Conservation (phyloP, 345 rosid species). For the Lumnitzera racemosa region DNA sequence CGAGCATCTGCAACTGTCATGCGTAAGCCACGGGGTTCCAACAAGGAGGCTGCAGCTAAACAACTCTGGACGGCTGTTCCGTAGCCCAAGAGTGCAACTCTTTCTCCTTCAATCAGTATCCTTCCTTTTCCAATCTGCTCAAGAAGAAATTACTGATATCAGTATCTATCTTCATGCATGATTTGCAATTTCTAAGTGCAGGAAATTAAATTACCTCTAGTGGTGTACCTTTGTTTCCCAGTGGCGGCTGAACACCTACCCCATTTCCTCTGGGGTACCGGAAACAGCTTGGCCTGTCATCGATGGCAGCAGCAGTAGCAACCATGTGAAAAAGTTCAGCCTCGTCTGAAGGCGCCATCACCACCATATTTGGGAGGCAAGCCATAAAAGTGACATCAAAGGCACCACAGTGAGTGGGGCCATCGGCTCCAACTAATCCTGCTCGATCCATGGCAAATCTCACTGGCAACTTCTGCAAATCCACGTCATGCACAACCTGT, state of each 20-base stretch:
- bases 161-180: neutral
- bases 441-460: slow-evolving; percentile 99
- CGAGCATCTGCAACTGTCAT: slow-evolving; percentile 86
- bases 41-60: slow-evolving; percentile 58
- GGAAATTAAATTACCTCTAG: slow-evolving; percentile 44
- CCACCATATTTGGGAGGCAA: slow-evolving; percentile 98
- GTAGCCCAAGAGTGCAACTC: slow-evolving; percentile 83
- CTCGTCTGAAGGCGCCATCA: slow-evolving; percentile 98
- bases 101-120: slow-evolving; percentile 72
- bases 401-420: slow-evolving; percentile 96
- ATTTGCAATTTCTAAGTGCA: neutral
- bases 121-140: slow-evolving; percentile 86
- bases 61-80: slow-evolving; percentile 90
- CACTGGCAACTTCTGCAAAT: slow-evolving; percentile 90
- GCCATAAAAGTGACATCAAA: slow-evolving; percentile 97
- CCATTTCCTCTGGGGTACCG: slow-evolving; percentile 97
- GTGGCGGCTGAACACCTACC: slow-evolving; percentile 62
- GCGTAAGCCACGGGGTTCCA: slow-evolving; percentile 40
- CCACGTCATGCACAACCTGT: slow-evolving; percentile 96
- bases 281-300: slow-evolving; percentile 95
- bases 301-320: slow-evolving; percentile 86
- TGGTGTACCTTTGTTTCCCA: slow-evolving; percentile 79
- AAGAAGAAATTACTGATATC: neutral
- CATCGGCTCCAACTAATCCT: slow-evolving; percentile 97
- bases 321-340: slow-evolving; percentile 97